These are phyloP conservation scores for Candida xyloterini DNA, from an alignment of 805 yeast genomes.

Conservation along the genomic window DNA sequence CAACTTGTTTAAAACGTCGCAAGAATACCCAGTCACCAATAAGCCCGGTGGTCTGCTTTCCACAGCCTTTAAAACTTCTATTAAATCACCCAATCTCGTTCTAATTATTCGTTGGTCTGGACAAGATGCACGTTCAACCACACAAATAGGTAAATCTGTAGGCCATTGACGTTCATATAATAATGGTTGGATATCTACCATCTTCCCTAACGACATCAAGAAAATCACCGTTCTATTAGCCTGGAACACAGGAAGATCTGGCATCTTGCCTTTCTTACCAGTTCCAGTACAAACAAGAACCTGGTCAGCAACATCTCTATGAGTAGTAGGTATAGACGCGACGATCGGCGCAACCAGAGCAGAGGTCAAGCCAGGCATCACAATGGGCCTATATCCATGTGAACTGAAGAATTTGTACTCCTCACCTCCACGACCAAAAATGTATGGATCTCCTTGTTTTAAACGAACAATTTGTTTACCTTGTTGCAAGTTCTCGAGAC, in stretches of 20 bases:
- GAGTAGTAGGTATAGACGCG: constrained; percentile 86
- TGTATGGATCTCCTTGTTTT: constrained; percentile 96
- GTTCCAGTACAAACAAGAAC: constrained; percentile 93
- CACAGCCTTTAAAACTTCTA: constrained; percentile 66
- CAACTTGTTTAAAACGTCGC: constrained; percentile 36
- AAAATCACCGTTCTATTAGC: constrained; percentile 77
- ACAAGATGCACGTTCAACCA: constrained; percentile 89
- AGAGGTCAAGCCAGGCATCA: constrained; percentile 85
- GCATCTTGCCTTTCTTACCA: constrained; percentile 81
- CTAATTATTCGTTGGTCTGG: constrained; percentile 87
- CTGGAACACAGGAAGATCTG: constrained; percentile 72
- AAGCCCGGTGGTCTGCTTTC: constrained; percentile 95
- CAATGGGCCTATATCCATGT: constrained; percentile 69
- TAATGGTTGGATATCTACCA: constrained; percentile 50
- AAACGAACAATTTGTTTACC: constrained; percentile 83
- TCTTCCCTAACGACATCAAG: constrained; percentile 85
- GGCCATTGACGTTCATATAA: constrained; percentile 60
- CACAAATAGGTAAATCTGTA: constrained; percentile 68
- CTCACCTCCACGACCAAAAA: constrained; percentile 96
- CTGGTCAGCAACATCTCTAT: constrained; percentile 88
- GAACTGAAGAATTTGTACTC: constrained; percentile 67
- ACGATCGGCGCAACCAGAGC: constrained; percentile 85
- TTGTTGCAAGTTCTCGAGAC: constrained; percentile 56
- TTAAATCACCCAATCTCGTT: constrained; percentile 63
- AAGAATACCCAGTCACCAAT: constrained; percentile 76